A percentile compares a stretch with the other conserved stretches of the same genome.
Evolutionary conservation across 495 filamentous ascomycete genomes (phyloP).

Genomic region (Daldinia caldariorum): DNA sequence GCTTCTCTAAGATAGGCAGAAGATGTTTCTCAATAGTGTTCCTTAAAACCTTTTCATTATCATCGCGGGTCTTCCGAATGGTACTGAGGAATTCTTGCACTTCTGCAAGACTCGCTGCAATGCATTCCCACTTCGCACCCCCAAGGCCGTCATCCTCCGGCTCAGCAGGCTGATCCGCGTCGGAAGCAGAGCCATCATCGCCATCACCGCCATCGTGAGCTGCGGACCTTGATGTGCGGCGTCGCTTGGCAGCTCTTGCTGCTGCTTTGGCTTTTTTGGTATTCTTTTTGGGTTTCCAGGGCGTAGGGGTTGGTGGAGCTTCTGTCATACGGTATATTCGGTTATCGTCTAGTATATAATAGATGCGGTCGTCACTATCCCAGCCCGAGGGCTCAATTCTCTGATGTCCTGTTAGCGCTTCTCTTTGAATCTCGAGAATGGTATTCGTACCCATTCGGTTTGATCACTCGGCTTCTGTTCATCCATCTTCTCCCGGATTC

Average conservation of each 20-base stretch:
- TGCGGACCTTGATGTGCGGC: conserved; percentile 62
- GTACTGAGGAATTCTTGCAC: conserved; percentile 76
- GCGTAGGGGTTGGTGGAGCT: conserved; percentile 61
- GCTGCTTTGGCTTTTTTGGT: conserved; percentile 76
- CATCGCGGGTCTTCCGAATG: conserved; percentile 77
- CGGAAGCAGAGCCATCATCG: conserved; percentile 59
- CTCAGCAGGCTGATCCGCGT: conserved; percentile 51
- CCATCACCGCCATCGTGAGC: conserved; percentile 54
- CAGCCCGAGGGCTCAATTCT: conserved; percentile 92
- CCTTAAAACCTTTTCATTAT: conserved; percentile 81
- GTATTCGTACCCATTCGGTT: conserved; percentile 76
- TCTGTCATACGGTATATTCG: conserved; percentile 87
- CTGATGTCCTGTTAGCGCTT: conserved; percentile 58
- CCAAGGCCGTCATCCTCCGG: conserved; percentile 70
- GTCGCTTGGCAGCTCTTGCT: conserved; percentile 75
- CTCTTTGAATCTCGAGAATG: conserved; percentile 2
- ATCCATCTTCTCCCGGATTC: conserved; percentile 85
- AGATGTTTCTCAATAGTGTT: conserved; percentile 76
- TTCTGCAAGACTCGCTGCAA: conserved; percentile 81
- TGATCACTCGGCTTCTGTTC: conserved; percentile 85
- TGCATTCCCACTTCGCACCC: conserved; percentile 87
- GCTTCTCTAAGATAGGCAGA: conserved; percentile 82
- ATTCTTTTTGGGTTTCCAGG: conserved; percentile 76
- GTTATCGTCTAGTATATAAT: conserved; percentile 94
- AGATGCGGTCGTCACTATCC: conserved; percentile 83